Base-by-base conservation (phyloP, 2,329 filamentous ascomycete species). In the Atkinsonella hypoxylon region DNA sequence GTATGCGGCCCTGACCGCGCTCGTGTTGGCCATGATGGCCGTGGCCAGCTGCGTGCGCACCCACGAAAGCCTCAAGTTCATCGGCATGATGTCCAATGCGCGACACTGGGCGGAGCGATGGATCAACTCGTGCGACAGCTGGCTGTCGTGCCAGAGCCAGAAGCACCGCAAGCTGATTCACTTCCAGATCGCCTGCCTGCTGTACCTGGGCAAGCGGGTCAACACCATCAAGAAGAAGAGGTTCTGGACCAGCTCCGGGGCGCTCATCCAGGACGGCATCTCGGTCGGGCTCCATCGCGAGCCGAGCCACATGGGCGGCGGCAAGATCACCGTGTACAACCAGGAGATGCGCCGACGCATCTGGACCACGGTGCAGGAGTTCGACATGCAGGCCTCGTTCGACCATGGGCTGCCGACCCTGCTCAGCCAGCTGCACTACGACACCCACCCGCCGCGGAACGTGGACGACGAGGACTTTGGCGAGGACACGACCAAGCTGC, bases 201-300 rank as follows among this genome's bases (percentile, higher is more conserved):
- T 78, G n/a, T 81, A 80, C 55, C 70, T 82, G 2, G 77, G 75
- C 42, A 82, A 81, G 68, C 70, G 76, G 31, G 74, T 81, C 55
- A 82, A 82, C 63, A 77, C 75, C 2, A 74, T 82, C 55, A 80
- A 81, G 68, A 82, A 82, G 71, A 82, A 82, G 70, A 70, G 77
- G 12, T 81, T 79, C 62, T 82, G 78, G 78, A 78, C 76, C 15
- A 70, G 72, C 39, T 70, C 78, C 1, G 77, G 78, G 0, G 69
- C 73, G 5, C 67, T 82, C 51, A 72, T 80, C 13, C 76, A 78
- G 45, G 75, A 81, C 48, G 77, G 75, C 50, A 75, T 82, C 51
- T 73, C 74, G 2, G 73, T 81, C 31, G 78, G 78, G 15, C 67
- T 82, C 45, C 79, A 82, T 57, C 74, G 76, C 17, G 79, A 82